Conservation (phyloP, 1,139 yeast genomes). For the Suhomyces maxii region DNA sequence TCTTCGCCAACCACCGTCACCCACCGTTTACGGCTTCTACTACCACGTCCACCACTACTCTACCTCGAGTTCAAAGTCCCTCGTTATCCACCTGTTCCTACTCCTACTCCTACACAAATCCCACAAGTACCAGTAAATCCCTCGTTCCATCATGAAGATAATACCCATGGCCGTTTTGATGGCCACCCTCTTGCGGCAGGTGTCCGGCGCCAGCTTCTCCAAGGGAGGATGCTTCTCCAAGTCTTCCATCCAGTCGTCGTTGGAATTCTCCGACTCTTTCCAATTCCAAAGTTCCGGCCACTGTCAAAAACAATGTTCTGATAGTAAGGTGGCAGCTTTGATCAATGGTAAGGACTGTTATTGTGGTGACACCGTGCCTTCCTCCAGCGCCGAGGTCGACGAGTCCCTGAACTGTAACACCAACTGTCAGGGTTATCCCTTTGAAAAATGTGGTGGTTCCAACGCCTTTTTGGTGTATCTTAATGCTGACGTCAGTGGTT, state of each 20-base stretch:
- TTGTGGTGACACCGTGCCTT: constrained; percentile 55
- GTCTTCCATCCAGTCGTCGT: constrained; percentile 23
- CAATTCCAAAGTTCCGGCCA: constrained; percentile 52
- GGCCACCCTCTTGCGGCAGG: constrained; percentile 5
- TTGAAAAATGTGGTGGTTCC: constrained; percentile 65
- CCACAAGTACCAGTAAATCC: background rate
- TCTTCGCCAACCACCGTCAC: no score
- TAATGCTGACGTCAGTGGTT: constrained; percentile 29
- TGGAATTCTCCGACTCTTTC: constrained; percentile 32
- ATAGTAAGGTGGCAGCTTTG: constrained; percentile 52
- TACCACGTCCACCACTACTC: no score
- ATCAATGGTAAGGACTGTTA: constrained; percentile 56
- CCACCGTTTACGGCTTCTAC: no score
- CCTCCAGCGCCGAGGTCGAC: constrained; percentile 27
- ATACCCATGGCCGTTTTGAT: constrained; percentile 1
- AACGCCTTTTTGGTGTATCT: constrained; percentile 50
- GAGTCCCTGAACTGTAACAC: constrained; percentile 42
- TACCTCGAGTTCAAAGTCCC: no score
- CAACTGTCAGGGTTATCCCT: constrained; percentile 57
- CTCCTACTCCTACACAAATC: no score
- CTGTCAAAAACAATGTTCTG: constrained; percentile 49
- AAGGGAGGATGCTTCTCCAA: constrained; percentile 37
- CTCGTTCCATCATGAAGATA: constrained; percentile 1
- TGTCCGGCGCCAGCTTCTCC: constrained; percentile 23
- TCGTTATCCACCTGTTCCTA: no score